Evolutionary conservation across 2,329 filamentous ascomycete species (phyloP).

Genomic region (Nemania sp.): DNA sequence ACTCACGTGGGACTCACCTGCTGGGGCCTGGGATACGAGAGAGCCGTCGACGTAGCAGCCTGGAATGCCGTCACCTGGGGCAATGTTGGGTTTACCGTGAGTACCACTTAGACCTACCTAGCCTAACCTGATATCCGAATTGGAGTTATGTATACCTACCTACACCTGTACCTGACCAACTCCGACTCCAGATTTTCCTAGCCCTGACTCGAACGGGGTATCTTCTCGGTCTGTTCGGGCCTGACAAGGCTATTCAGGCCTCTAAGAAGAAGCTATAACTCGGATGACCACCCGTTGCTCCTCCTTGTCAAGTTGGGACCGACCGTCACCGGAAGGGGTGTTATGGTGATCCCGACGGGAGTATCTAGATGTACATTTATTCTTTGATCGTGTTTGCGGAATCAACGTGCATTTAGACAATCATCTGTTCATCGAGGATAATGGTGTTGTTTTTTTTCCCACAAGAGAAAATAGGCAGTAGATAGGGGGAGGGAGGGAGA

Average conservation of each 20-base stretch:
- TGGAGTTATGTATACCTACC: too few relatives aligned
- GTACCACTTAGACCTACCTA: too few relatives aligned
- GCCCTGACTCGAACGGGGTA: slow-evolving; percentile 40
- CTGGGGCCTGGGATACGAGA: slow-evolving; percentile 59
- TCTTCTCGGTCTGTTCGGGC: slow-evolving; percentile 42
- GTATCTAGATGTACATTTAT: too few relatives aligned
- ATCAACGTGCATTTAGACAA: too few relatives aligned
- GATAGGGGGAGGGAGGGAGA: too few relatives aligned
- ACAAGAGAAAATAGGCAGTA: too few relatives aligned
- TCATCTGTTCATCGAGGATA: too few relatives aligned
- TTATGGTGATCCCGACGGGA: background rate
- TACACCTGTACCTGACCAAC: background rate
- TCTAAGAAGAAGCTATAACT: slow-evolving; percentile 34
- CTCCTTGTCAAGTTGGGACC: too few relatives aligned
- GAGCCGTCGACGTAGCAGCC: slow-evolving; percentile 54
- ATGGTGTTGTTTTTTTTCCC: too few relatives aligned
- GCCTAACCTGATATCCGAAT: too few relatives aligned
- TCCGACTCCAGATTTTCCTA: slow-evolving; percentile 35
- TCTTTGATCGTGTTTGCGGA: too few relatives aligned
- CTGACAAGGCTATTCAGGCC: slow-evolving; percentile 18
- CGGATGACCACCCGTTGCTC: background rate
- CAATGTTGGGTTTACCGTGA: slow-evolving; percentile 69
- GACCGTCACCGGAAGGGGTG: background rate
- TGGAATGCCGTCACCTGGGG: slow-evolving; percentile 78
- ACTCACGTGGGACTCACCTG: slow-evolving; percentile 69